Evolutionary conservation across 73 alveolate genomes (phyloP).

Genomic region (Paramecium biaurelia): DNA sequence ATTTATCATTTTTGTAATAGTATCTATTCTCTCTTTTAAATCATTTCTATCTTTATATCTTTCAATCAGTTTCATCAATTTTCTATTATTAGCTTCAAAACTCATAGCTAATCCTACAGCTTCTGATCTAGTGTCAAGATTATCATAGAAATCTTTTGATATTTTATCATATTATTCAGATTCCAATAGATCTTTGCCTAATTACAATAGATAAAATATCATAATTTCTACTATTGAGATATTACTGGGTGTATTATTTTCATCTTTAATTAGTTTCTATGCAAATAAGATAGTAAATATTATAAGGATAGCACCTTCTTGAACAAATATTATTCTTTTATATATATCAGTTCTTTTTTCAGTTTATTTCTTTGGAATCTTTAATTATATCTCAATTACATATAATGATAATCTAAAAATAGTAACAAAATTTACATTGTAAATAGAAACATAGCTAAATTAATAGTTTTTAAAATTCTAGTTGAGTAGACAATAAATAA

Average conservation of each 20-base stretch:
- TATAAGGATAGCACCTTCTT: background rate
- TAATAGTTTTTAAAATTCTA: background rate
- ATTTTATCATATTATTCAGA: background rate
- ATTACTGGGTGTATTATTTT: background rate
- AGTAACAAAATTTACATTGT: background rate
- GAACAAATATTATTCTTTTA: background rate
- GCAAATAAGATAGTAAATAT: background rate
- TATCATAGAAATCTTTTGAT: background rate
- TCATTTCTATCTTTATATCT: slow-evolving; percentile 47
- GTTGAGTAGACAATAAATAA: background rate
- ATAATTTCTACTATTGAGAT: background rate
- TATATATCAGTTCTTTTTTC: background rate
- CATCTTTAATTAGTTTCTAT: background rate
- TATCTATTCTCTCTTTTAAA: background rate
- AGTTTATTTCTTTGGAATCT: background rate
- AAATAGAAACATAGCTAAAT: background rate
- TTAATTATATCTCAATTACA: background rate
- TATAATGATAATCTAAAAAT: background rate
- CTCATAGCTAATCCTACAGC: slow-evolving; percentile 35
- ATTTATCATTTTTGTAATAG: background rate
- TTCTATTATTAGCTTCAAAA: slow-evolving; percentile 46
- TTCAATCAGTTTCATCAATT: background rate
- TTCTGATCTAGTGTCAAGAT: background rate
- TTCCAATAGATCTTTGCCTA: background rate
- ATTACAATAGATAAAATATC: background rate